These are phyloP conservation scores for Phytophthora pluvialis DNA, from an alignment of 352 stramenopile species.

Conservation along the genomic window DNA sequence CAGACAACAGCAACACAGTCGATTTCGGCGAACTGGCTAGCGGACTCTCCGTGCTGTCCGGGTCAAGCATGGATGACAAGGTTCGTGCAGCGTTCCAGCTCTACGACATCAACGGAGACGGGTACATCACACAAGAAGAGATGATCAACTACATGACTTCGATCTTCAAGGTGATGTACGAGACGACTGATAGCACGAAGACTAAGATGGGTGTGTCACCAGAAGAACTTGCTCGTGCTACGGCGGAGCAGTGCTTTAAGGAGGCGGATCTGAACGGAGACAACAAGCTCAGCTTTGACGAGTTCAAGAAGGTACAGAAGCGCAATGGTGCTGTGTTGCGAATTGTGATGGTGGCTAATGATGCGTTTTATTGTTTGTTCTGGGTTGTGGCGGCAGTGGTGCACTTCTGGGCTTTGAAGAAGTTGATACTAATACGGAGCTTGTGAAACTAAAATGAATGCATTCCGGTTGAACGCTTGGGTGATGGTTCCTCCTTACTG, in stretches of 20 bases:
- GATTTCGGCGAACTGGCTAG: slow-evolving; percentile 89
- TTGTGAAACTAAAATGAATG: slow-evolving; percentile 37
- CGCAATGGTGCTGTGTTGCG: neutral
- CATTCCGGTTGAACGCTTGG: slow-evolving; percentile 16
- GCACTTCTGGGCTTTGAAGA: slow-evolving; percentile 44
- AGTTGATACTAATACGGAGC: slow-evolving; percentile 2
- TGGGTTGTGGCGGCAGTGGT: slow-evolving; percentile 37
- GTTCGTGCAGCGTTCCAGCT: slow-evolving; percentile 86
- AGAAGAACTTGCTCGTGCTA: slow-evolving; percentile 81
- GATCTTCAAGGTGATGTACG: slow-evolving; percentile 92
- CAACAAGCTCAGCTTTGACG: slow-evolving; percentile 87
- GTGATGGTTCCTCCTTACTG: slow-evolving; percentile 7
- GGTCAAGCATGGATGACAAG: slow-evolving; percentile 88
- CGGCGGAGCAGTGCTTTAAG: slow-evolving; percentile 86
- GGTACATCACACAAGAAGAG: slow-evolving; percentile 86
- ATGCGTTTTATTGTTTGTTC: slow-evolving; percentile 8
- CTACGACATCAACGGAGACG: slow-evolving; percentile 87
- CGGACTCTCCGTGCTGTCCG: slow-evolving; percentile 83
- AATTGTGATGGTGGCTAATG: slow-evolving; percentile 25
- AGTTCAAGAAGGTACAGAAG: slow-evolving; percentile 86
- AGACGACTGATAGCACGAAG: slow-evolving; percentile 81
- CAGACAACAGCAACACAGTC: slow-evolving; percentile 85
- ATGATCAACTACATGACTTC: slow-evolving; percentile 91
- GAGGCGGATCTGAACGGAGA: slow-evolving; percentile 86
- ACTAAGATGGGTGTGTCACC: slow-evolving; percentile 77